phyloP scores from a whole-genome alignment of 176 grass and related monocot genomes.

The Oryza meyeriana region DNA sequence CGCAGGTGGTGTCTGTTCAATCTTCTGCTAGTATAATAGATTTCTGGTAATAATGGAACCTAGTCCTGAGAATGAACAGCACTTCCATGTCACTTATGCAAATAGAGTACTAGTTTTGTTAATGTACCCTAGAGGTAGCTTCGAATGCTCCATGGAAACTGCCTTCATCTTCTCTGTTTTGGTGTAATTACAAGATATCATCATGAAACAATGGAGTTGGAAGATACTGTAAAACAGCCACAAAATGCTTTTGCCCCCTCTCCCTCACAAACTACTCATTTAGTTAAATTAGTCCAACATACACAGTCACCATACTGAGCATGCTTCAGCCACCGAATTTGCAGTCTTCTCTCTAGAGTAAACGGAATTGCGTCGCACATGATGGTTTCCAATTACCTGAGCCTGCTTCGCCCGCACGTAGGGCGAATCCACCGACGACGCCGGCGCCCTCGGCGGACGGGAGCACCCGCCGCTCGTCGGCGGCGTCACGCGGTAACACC shows the following conservation, averaged over 20 bases:
- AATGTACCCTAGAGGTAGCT: not conserved
- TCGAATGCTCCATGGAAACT: not conserved
- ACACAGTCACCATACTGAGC: not conserved
- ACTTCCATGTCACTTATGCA: not conserved
- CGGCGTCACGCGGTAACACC: constrained; percentile 2
- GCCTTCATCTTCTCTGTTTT: not conserved
- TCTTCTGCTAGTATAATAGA: not conserved
- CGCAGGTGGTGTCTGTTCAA: not conserved
- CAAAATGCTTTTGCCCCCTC: not conserved
- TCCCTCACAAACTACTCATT: not conserved
- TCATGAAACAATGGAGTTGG: constrained; percentile 2
- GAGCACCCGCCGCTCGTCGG: not conserved
- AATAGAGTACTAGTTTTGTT: not conserved
- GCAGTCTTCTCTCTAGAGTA: not conserved
- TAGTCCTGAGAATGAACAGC: not conserved
- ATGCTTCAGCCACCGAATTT: not conserved
- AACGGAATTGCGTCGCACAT: not conserved
- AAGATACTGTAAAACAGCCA: not conserved
- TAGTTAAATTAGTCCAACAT: not conserved
- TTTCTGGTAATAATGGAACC: not conserved
- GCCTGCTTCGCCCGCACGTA: constrained; percentile 58
- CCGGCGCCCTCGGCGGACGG: constrained; percentile 34
- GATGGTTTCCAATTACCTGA: constrained; percentile 37
- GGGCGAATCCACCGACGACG: constrained; percentile 38
- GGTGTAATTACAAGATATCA: not conserved